Percentiles rank a stretch among this genome's conserved stretches.
Evolutionary conservation across 2,329 filamentous ascomycete genomes (phyloP).

Genomic region (Zalaria obscura): DNA sequence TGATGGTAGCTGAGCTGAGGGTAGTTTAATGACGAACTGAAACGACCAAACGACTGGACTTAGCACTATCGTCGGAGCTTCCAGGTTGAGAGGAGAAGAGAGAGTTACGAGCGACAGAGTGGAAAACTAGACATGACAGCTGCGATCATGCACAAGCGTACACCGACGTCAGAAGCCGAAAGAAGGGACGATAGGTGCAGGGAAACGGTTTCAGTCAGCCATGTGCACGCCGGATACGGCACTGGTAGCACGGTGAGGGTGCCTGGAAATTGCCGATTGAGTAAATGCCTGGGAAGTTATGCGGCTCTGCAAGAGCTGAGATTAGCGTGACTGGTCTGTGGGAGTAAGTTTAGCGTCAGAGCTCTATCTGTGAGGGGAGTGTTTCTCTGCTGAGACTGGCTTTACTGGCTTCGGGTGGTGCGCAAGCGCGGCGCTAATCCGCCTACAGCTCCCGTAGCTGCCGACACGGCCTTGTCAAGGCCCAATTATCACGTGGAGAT

Average conservation of each 20-base stretch:
- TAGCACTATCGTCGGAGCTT: neutral
- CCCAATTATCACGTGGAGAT: no score
- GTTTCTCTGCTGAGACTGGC: no score
- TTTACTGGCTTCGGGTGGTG: no score
- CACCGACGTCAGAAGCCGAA: no score
- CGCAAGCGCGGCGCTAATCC: no score
- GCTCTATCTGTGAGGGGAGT: no score
- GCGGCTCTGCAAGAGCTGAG: neutral
- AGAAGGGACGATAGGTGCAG: neutral
- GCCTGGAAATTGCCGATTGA: neutral
- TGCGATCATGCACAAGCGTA: neutral
- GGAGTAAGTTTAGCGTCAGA: neutral
- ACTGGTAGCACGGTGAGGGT: neutral
- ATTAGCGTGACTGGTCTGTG: neutral
- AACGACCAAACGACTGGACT: neutral
- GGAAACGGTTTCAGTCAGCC: neutral
- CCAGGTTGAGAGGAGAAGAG: neutral
- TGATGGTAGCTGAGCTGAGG: neutral
- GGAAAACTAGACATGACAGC: neutral
- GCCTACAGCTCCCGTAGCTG: no score
- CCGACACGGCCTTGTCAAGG: no score
- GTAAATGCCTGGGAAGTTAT: neutral
- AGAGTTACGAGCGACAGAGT: neutral
- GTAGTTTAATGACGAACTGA: neutral
- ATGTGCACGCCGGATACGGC: neutral